These are phyloP conservation scores for Wallacemonas sp. DNA, from an alignment of 208 protist genomes.

Conservation along the genomic window DNA sequence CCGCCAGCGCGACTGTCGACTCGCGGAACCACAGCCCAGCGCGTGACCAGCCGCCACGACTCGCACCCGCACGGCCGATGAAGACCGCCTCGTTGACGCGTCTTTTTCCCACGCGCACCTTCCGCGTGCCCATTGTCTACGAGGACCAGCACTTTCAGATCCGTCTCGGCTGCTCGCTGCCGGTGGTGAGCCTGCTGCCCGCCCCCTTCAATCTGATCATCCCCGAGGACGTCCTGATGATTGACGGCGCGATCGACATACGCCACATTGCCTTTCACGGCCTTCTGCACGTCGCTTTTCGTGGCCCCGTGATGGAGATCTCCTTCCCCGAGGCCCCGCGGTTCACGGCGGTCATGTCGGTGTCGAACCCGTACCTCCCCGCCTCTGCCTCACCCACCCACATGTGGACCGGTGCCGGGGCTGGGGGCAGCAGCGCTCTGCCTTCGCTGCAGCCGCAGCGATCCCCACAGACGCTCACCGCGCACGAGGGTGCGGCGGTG, in stretches of 20 bases:
- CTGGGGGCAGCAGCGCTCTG: no score
- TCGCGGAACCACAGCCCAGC: neutral
- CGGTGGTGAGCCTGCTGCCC: conserved; percentile 54
- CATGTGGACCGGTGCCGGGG: no score
- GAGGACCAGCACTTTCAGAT: conserved; percentile 71
- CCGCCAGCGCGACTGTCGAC: neutral
- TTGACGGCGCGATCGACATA: conserved; percentile 56
- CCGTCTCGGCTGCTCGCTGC: conserved; percentile 56
- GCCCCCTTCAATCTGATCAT: conserved; percentile 32
- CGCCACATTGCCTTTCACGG: conserved; percentile 60
- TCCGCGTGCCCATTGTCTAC: conserved; percentile 66
- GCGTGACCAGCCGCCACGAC: no score
- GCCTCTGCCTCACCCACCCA: neutral
- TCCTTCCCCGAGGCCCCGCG: conserved; percentile 63
- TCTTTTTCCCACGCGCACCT: conserved; percentile 44
- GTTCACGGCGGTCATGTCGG: conserved; percentile 66
- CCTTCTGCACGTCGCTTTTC: conserved; percentile 57
- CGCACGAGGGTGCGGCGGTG: no score
- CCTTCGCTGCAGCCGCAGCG: no score
- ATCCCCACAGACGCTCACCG: conserved; percentile 13
- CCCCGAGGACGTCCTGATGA: conserved; percentile 64
- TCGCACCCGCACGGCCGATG: no score
- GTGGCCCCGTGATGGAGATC: conserved; percentile 54
- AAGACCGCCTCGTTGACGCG: neutral
- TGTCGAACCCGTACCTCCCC: conserved; percentile 14